Evolutionary conservation across 1,139 yeast species (phyloP), one percentile per base, ranked within the genome.

Genomic region (Saccharomyces hybrid): DNA sequence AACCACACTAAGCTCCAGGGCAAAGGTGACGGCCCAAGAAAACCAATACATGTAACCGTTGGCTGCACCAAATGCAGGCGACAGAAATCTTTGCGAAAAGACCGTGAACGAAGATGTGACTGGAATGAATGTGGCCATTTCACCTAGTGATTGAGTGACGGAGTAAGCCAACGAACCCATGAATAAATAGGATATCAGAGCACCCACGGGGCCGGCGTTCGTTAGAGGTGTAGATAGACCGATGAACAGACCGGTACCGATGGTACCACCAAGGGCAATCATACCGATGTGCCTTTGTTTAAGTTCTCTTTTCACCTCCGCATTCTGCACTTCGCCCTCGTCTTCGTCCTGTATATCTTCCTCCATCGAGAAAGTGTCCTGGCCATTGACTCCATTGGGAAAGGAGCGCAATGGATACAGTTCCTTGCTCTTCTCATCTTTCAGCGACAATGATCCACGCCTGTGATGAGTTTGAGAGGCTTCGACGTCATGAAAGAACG

Each of bases 41-140:
- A 86, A 87, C 91, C 93, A 87, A 70, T 88, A 89, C 73, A 82
- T 78, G 81, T 88, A 88, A 55, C 93, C 95, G 63, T 84, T 83
- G 50, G 95, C 83, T 55, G 87, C 88, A 60, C 95, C 95, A 55
- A 86, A 73, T 7, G 90, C 81, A 27, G 84, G 85, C 9, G 86
- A 81, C 54, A 80, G 70, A 76, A 87, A 87, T 65, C 90, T 73
- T 53, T 85, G 75, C 9, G 78, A 71, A 62, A 78, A 78, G 12
- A 74, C 79, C 29, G 80, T 76, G 70, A 86, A 84, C 0, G 89
- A 83, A 48, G 90, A 88, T 2, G 88, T 75, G 54, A 84, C 78
- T 2, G 91, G 91, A 49, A 85, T 83, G 59, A 79, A 83, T 16
- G 90, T 84, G 48, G 90, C 89, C 88, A 85, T 83, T 71, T 85